Base-by-base conservation (phyloP, 768 basidiomycete genomes). In the Kwoniella sp. region DNA sequence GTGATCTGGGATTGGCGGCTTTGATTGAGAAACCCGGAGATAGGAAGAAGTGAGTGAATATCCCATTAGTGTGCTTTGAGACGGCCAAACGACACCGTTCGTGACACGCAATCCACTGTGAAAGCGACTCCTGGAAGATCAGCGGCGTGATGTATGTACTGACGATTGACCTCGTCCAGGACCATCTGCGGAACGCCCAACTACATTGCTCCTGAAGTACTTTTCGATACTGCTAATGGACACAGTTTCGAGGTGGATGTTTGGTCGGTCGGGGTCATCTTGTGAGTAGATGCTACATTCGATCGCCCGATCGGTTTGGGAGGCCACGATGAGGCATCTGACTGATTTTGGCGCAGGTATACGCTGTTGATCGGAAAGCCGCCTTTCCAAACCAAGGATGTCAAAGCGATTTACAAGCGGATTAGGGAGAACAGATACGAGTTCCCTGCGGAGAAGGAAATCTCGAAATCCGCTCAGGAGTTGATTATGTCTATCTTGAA, bases 211-310 rank as follows among this genome's bases (percentile, higher is more conserved):
- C 94, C 94, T 0, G 94, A 97, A 77, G 93, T 96, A 27, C 82
- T 98, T 69, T 96, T 95, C 78, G 93, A 97, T 78, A 92, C 90
- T 25, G 91, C 88, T 19, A 94, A 92, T 68, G 94, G 95, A 1
- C 95, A 99, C 80, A 93, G 91, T 77, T 99, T 96, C 70, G 96
- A 99, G 82, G 95, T 97, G 27, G 95, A 99, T 77, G 90, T 92
- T 9, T 99, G 95, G 95, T 92, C 91, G 1, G 88, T 95, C 53
- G 95, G 95, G 15, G 95, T 99, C 58, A 97, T 98, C 64, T 82
- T 98, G 67, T 84, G 59, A 68, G 82, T 69, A 5, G 22, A 8
- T 5, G 2, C 22, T 24, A 26, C 22, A 49, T n/a, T n/a, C n/a
- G n/a, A n/a, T n/a, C n/a, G n/a, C n/a, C n/a, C n/a, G n/a, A n/a